Evolutionary conservation across 2,329 filamentous ascomycete genomes (phyloP), one percentile per base, ranked within the genome.

Genomic region (Colletotrichum sp.): DNA sequence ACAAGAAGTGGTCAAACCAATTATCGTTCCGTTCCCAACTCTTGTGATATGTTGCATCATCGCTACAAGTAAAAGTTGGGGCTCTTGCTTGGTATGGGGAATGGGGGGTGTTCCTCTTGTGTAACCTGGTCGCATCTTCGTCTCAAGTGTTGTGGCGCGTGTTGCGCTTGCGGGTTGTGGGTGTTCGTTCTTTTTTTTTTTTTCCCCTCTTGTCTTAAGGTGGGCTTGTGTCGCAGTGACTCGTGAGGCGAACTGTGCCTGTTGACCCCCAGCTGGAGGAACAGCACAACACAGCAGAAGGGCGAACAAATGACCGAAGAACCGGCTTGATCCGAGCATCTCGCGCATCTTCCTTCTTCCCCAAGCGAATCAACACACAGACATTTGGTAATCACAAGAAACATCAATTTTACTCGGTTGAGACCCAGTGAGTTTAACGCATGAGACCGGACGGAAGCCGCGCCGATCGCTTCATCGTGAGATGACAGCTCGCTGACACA

Each of bases 401-500:
- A 39, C 62, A 62, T 68, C 30, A 64, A 18, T n/a, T 21, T 59
- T 59, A 59, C 55, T 28, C 15, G 16, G 55, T 52, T 63, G 71
- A 73, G 55, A 69, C 60, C n/a, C 52, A n/a, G 8, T 15, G 65
- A 44, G 59, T 30, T 62, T 49, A 49, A 63, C 30, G 72, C 72
- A 44, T 71, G 72, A 52, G 72, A 74, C 72, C 66, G 72, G 72
- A 74, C 71, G 66, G 71, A 57, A 59, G 49, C 8, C 39, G 55
- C 71, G 63, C 63, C 71, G 71, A 69, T 69, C 63, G 63, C 63
- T 13, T 52, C 63, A 60, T 55, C 28, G 59, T 65, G 66, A 59
- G 66, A 70, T 74, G 66, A 52, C 64, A 69, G 63, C 63, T 72
- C 52, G 71, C 36, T 73, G 55, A 69, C 64, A 65, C 71, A 49